A percentile compares a stretch with the other conserved stretches of the same genome.
These are phyloP conservation scores for Oryza australiensis DNA, from an alignment of 176 grass and related monocot species.

Conservation along the genomic window DNA sequence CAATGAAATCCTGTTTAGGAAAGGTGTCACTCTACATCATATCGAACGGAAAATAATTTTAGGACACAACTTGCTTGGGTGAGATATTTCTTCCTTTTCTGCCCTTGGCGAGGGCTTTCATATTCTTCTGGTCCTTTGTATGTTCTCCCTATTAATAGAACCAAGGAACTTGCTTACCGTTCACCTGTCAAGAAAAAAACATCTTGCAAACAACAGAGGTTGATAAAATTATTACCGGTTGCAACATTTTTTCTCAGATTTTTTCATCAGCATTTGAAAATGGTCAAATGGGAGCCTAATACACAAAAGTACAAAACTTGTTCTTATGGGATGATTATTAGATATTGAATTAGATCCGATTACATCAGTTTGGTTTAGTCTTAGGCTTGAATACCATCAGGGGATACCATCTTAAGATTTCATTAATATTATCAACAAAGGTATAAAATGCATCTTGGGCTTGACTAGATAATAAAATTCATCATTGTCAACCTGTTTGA, in stretches of 20 bases:
- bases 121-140: no score
- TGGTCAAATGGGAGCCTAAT: not conserved
- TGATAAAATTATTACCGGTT: not conserved
- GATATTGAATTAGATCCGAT: not conserved
- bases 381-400: not conserved
- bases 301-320: not conserved
- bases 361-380: not conserved
- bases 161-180: no score
- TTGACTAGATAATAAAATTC: not conserved
- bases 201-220: no score
- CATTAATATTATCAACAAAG: not conserved
- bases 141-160: no score
- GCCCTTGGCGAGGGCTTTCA: no score
- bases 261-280: not conserved
- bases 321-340: not conserved
- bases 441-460: not conserved
- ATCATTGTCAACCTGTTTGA: not conserved
- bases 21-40: no score
- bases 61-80: no score
- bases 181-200: no score
- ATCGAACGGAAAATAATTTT: no score
- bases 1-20: not conserved
- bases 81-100: no score
- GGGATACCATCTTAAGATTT: not conserved
- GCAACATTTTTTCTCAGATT: slow-evolving; percentile 8